Evolutionary conservation across 768 basidiomycete species (phyloP).

Genomic region (Candolleomyces eurysporus): DNA sequence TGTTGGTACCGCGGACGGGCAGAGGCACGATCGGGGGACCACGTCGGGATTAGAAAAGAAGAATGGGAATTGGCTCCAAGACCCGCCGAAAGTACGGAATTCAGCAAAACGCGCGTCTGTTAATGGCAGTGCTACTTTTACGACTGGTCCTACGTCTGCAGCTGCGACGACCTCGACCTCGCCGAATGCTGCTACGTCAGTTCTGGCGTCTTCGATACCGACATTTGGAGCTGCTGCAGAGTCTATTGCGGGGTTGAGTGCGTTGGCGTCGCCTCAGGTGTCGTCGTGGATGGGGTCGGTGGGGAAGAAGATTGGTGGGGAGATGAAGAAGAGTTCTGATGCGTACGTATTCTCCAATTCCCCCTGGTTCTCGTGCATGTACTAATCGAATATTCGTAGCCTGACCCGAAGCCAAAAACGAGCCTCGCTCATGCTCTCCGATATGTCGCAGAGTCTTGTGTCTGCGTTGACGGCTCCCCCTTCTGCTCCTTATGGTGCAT

Average conservation of each 20-base stretch:
- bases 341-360: conserved; percentile 24
- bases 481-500: conserved; percentile 11
- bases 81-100: not conserved
- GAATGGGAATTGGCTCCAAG: not conserved
- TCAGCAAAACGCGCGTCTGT: not conserved
- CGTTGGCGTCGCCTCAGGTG: conserved; percentile 22
- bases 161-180: no score
- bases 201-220: not conserved
- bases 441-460: conserved; percentile 57
- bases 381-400: conserved; percentile 28
- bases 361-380: not conserved
- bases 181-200: no score
- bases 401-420: conserved; percentile 68
- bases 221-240: not conserved
- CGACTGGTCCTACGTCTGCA: no score
- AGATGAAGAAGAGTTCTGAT: conserved; percentile 54
- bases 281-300: conserved; percentile 56
- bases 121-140: no score
- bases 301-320: conserved; percentile 55
- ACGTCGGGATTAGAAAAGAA: not conserved
- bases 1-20: not conserved
- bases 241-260: conserved; percentile 9
- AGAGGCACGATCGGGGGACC: conserved; percentile 2
- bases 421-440: conserved; percentile 62
- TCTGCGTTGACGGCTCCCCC: conserved; percentile 39